These are phyloP conservation scores for Parafenestella ontariensis DNA, from an alignment of 2,329 filamentous ascomycete genomes.

Conservation along the genomic window DNA sequence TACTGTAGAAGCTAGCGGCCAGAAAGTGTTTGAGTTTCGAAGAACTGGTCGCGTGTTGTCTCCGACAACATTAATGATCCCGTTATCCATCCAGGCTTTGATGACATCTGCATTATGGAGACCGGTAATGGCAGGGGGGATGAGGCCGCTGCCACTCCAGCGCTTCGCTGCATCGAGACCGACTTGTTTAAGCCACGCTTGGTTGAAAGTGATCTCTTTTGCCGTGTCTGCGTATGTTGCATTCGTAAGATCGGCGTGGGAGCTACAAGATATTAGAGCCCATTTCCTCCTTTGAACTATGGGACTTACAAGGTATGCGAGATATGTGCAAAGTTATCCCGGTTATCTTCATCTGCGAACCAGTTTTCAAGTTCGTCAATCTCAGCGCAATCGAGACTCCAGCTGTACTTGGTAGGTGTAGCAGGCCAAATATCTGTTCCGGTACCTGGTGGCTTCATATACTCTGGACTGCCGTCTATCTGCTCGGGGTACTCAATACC, in stretches of 20 bases:
- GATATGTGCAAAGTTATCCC: slow-evolving; percentile 64
- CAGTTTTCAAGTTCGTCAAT: slow-evolving; percentile 61
- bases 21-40: slow-evolving; percentile 62
- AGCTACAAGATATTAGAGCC: slow-evolving; percentile 35
- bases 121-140: slow-evolving; percentile 69
- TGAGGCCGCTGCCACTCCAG: slow-evolving; percentile 63
- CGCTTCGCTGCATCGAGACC: slow-evolving; percentile 56
- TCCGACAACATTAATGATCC: slow-evolving; percentile 67
- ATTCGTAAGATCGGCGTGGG: slow-evolving; percentile 65
- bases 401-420: slow-evolving; percentile 55
- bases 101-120: slow-evolving; percentile 70
- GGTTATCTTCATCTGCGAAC: slow-evolving; percentile 60
- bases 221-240: slow-evolving; percentile 64
- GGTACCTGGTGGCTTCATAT: slow-evolving; percentile 52
- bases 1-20: slow-evolving; percentile 62
- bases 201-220: slow-evolving; percentile 67
- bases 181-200: slow-evolving; percentile 63
- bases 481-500: slow-evolving; percentile 51
- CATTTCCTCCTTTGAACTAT: neutral
- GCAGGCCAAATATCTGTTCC: slow-evolving; percentile 50
- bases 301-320: slow-evolving; percentile 64
- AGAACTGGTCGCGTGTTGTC: slow-evolving; percentile 67
- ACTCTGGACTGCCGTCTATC: slow-evolving; percentile 55
- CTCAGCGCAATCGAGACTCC: slow-evolving; percentile 58
- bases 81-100: slow-evolving; percentile 64